phyloP scores from a whole-genome alignment of 352 stramenopile species.

The Sclerospora graminicola region DNA sequence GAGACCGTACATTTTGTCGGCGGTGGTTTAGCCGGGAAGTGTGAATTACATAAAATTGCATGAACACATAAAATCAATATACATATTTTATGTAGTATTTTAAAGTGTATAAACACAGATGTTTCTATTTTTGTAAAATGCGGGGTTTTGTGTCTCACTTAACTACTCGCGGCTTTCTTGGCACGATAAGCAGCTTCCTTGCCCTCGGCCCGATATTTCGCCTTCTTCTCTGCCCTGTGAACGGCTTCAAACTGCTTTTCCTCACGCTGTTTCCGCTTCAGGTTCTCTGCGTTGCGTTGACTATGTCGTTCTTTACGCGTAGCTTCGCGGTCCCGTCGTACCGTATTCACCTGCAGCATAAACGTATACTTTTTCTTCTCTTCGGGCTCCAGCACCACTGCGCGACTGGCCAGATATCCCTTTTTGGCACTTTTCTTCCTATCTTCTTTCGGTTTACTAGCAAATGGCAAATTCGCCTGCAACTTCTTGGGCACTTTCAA shows the following conservation, averaged over 20 bases:
- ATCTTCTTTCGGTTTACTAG: constrained; percentile 94
- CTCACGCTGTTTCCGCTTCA: constrained; percentile 90
- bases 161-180: constrained; percentile 31
- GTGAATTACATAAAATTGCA: too few relatives aligned
- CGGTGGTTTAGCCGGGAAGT: too few relatives aligned
- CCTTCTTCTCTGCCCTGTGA: constrained; percentile 79
- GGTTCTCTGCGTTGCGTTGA: constrained; percentile 71
- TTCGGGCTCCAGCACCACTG: constrained; percentile 92
- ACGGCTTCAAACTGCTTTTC: constrained; percentile 84
- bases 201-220: constrained; percentile 72
- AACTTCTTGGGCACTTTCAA: constrained; percentile 96
- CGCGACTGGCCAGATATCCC: constrained; percentile 83
- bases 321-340: constrained; percentile 93
- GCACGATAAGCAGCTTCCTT: constrained; percentile 57
- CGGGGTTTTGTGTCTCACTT: constrained; percentile 16
- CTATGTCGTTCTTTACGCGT: constrained; percentile 91
- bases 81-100: too few relatives aligned
- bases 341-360: constrained; percentile 95
- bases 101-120: too few relatives aligned
- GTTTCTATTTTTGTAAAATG: too few relatives aligned
- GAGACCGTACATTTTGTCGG: too few relatives aligned
- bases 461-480: constrained; percentile 94
- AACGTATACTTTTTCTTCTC: constrained; percentile 97
- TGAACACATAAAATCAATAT: too few relatives aligned
- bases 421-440: constrained; percentile 81